phyloP scores from a whole-genome alignment of 352 stramenopile genomes.

The Phytophthora niederhauseri region DNA sequence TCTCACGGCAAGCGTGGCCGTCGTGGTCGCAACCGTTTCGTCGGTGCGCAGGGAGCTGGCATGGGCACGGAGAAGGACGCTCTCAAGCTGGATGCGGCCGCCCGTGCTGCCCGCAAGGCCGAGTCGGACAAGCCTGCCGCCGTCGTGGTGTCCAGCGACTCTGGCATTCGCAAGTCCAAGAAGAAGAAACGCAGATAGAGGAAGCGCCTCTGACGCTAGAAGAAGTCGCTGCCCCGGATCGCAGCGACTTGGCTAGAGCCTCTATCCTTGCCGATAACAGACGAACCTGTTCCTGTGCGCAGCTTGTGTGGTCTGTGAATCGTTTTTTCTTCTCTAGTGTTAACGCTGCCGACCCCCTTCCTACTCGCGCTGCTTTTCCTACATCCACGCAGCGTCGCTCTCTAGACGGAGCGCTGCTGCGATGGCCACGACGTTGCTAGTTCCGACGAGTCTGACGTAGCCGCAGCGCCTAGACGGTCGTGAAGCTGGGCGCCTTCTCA shows the following conservation, averaged over 20 bases:
- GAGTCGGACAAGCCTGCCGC: slow-evolving; percentile 63
- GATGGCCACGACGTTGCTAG: slow-evolving; percentile 3
- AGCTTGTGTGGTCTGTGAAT: slow-evolving; percentile 27
- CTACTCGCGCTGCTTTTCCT: slow-evolving; percentile 31
- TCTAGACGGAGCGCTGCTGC: slow-evolving; percentile 1
- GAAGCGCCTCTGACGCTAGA: slow-evolving; percentile 20
- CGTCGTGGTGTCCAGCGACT: slow-evolving; percentile 61
- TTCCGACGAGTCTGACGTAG: slow-evolving; percentile 21
- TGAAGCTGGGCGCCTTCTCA: slow-evolving; percentile 84
- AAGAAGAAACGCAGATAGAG: slow-evolving; percentile 88
- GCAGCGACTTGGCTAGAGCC: slow-evolving; percentile 18
- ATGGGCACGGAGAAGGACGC: slow-evolving; percentile 86
- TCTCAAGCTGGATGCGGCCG: slow-evolving; percentile 79
- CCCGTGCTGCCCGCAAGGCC: slow-evolving; percentile 73
- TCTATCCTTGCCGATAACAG: slow-evolving; percentile 23
- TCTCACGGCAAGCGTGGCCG: slow-evolving; percentile 78
- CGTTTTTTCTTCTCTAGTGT: slow-evolving; percentile 38
- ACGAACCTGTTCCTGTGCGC: slow-evolving; percentile 27
- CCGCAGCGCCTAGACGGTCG: slow-evolving; percentile 63
- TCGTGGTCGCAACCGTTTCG: slow-evolving; percentile 82
- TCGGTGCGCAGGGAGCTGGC: slow-evolving; percentile 78
- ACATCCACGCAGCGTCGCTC: slow-evolving; percentile 14
- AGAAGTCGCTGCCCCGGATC: slow-evolving; percentile 9
- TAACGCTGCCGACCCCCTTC: slow-evolving; percentile 19
- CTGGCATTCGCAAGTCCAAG: slow-evolving; percentile 81